Evolutionary conservation across 2,329 filamentous ascomycete species (phyloP), one percentile per base, ranked within the genome.

Genomic region (Botrytis tulipae): DNA sequence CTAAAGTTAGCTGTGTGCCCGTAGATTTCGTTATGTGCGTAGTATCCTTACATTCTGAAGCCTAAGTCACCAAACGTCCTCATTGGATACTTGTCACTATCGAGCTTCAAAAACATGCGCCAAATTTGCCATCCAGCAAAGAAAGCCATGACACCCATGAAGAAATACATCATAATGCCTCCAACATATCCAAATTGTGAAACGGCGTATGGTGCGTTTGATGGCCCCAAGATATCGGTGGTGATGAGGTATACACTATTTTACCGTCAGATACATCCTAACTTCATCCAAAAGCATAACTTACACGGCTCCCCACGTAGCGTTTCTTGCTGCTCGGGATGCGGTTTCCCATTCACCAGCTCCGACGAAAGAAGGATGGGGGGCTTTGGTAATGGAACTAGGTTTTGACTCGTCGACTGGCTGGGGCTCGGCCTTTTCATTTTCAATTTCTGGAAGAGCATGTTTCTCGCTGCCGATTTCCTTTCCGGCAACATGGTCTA

Each of bases 331-430:
- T 2, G 84, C 83, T 29, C 85, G 82, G 44, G 82, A 83, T 3
- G 85, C 85, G 68, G 83, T 83, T 22, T 80, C 79, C 85, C 85
- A 86, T 73, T 87, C 85, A 8, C 60, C 70, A 37, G 57, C 60
- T 42, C 59, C 46, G 4, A 71, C 46, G 35, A 54, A 20, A 8
- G 60, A 35, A 40, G 20, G 7, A 44, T 42, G 14, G 4, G 40
- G 6, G 20, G 8, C 18, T 44, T 65, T 57, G 25, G 46, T 42
- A 12, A 72, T 57, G 42, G 60, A 67, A 22, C 37, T 59, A 32
- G 44, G 42, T 35, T 65, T 72, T n/a, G 60, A 66, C 35, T 67
- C 46, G 25, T n/a, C 7, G 37, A 72, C 22, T 54, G 46, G 46
- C 37, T 46, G 29, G 35, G 22, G 66, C 16, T 42, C 61, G 25